Base-by-base conservation (phyloP, 768 basidiomycete species). In the Suillus lakei region DNA sequence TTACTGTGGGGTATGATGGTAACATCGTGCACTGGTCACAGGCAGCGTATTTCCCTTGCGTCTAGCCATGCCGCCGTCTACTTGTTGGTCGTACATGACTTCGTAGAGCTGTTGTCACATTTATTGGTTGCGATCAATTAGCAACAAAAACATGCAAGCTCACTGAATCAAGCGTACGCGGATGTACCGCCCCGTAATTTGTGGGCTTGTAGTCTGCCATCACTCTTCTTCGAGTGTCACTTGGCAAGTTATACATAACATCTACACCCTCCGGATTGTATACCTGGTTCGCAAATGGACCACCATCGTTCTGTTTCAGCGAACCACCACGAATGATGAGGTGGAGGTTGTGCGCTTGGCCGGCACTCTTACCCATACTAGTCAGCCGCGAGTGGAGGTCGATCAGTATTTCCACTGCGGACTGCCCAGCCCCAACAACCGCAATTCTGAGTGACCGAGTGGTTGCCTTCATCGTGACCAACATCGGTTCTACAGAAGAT, bases 181-280 rank as follows among this genome's bases (percentile, higher is more conserved):
- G 80, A 68, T 85, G 86, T 6, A 86, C 82, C 26, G 86, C 83
- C 8, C 85, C 81, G 69, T 87, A 86, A 71, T 87, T 86, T 10
- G 86, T 85, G 51, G 71, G 73, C 67, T 79, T 79, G 64, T 85
- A 85, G 63, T 86, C 86, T 38, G 73, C 72, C 5, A 81, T 72
- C 9, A 81, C 72, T 41, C 70, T 65, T 36, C 77, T 74, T 18
- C 84, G 78, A 36, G 76, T 68, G 59, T 79, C 78, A 21, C 79
- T 76, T 16, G 78, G 71, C 26, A 83, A 69, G 8, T 74, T 69
- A 69, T 77, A 86, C 75, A 81, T 73, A 9, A 72, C 68, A 64
- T 82, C 77, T 15, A 79, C 68, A 83, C 82, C 69, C 18, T 73
- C 78, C 30, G 86, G 85, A 68, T 85, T 83, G 66, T 86, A 87